A percentile compares a stretch with the other conserved stretches of the same genome.
phyloP scores from a whole-genome alignment of 2,329 filamentous ascomycete genomes.

The Apiospora aurea region DNA sequence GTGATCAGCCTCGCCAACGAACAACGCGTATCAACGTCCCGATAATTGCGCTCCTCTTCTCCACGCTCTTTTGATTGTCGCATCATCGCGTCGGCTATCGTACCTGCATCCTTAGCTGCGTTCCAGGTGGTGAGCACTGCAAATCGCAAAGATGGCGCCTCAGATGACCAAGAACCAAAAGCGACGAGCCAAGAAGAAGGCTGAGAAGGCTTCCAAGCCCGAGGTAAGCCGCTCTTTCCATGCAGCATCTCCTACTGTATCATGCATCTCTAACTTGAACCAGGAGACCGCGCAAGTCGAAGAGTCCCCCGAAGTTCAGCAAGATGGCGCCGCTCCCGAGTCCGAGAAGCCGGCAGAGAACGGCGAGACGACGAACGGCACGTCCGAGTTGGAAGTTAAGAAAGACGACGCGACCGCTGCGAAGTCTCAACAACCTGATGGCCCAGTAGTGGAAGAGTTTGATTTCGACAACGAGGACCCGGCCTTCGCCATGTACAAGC shows the following conservation, averaged over 20 bases:
- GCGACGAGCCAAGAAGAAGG: slow-evolving; percentile 93
- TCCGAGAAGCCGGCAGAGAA: slow-evolving; percentile 36
- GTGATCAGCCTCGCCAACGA: slow-evolving; percentile 20
- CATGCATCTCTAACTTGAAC: slow-evolving; percentile 26
- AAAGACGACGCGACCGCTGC: slow-evolving; percentile 44
- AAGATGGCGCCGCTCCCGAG: slow-evolving; percentile 35
- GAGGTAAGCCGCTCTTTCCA: slow-evolving; percentile 49
- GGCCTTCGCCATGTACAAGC: slow-evolving; percentile 82
- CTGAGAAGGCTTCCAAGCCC: slow-evolving; percentile 74
- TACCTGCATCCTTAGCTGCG: slow-evolving; percentile 25
- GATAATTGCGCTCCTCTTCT: slow-evolving; percentile 2
- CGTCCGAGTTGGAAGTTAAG: slow-evolving; percentile 51
- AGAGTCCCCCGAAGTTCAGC: slow-evolving; percentile 46
- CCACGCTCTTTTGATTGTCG: background rate
- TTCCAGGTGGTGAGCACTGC: slow-evolving; percentile 23
- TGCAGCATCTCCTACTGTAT: background rate
- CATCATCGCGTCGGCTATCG: slow-evolving; percentile 27
- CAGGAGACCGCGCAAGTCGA: slow-evolving; percentile 34
- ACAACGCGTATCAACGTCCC: slow-evolving; percentile 15
- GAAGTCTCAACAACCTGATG: slow-evolving; percentile 51
- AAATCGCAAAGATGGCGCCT: slow-evolving; percentile 62
- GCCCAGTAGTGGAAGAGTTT: slow-evolving; percentile 49
- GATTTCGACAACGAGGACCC: slow-evolving; percentile 73
- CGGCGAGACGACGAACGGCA: slow-evolving; percentile 36
- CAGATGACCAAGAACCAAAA: slow-evolving; percentile 96